These are phyloP conservation scores for Jamesozyma jinghongensis DNA, from an alignment of 805 yeast genomes.

Conservation along the genomic window DNA sequence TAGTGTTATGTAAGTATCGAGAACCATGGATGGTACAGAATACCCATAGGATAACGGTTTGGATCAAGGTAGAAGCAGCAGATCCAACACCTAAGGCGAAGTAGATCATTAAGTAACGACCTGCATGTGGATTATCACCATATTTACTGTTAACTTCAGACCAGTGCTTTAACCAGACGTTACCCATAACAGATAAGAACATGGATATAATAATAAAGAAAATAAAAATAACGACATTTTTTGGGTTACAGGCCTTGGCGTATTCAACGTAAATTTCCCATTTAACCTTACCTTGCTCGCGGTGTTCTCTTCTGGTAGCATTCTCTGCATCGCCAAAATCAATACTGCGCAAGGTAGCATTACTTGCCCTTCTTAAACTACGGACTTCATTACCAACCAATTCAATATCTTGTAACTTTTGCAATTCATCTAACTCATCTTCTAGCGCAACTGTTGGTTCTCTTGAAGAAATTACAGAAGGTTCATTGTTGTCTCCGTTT, in stretches of 20 bases:
- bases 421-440: conserved; percentile 26
- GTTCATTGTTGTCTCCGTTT: conserved; percentile 1
- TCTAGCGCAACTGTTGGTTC: conserved; percentile 22
- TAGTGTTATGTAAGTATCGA: conserved; percentile 56
- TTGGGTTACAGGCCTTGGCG: conserved; percentile 77
- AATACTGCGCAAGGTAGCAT: conserved; percentile 30
- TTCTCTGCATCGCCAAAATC: conserved; percentile 32
- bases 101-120: conserved; percentile 65
- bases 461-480: conserved; percentile 12
- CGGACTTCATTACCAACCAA: conserved; percentile 26
- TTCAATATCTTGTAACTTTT: conserved; percentile 22
- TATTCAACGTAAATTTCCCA: conserved; percentile 77
- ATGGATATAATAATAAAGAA: conserved; percentile 48
- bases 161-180: conserved; percentile 96
- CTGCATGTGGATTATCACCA: conserved; percentile 67
- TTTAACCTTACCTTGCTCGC: conserved; percentile 89
- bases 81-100: conserved; percentile 63
- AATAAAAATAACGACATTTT: conserved; percentile 51
- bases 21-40: conserved; percentile 81
- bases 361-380: conserved; percentile 56
- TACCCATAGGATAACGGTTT: conserved; percentile 65
- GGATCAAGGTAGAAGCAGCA: conserved; percentile 51
- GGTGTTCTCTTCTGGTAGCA: conserved; percentile 49
- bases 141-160: conserved; percentile 71
- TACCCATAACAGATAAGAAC: conserved; percentile 55